Evolutionary conservation across 2,329 filamentous ascomycete genomes (phyloP).

Genomic region (Nothomitra cinnamomea): DNA sequence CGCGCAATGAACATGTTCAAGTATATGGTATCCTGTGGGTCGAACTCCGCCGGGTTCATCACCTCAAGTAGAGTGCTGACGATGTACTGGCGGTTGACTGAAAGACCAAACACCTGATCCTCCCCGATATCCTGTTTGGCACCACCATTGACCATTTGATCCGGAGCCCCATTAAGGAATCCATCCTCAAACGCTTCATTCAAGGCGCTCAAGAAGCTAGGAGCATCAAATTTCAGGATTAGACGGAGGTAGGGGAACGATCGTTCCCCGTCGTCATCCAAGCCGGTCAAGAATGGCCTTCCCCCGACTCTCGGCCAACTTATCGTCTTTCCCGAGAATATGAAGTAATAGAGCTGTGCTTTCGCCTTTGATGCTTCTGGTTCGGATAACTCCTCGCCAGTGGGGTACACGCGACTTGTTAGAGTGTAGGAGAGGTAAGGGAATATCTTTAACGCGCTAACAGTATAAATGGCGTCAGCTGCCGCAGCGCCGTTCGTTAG

Average conservation of each 20-base stretch:
- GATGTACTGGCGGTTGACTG: conserved; percentile 80
- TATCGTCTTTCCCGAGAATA: conserved; percentile 72
- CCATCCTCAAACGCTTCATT: conserved; percentile 96
- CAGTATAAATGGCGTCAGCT: conserved; percentile 42
- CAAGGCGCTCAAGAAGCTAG: conserved; percentile 83
- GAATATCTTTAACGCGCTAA: conserved; percentile 78
- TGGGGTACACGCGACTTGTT: conserved; percentile 83
- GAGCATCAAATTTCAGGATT: conserved; percentile 73
- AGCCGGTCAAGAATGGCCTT: conserved; percentile 42
- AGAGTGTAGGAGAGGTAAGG: conserved; percentile 85
- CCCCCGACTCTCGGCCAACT: conserved; percentile 53
- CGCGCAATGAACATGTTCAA: conserved; percentile 97
- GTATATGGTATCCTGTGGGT: conserved; percentile 71
- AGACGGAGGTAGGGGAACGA: conserved; percentile 74
- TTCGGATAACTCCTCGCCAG: conserved; percentile 57
- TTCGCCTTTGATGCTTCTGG: conserved; percentile 61
- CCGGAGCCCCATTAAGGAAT: conserved; percentile 69
- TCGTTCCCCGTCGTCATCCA: conserved; percentile 40
- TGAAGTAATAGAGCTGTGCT: conserved; percentile 75
- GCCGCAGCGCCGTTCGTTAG: conserved; percentile 36
- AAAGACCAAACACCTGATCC: conserved; percentile 42
- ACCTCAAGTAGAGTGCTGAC: conserved; percentile 81
- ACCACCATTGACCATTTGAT: conserved; percentile 40
- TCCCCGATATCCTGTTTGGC: conserved; percentile 35
- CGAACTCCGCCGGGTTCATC: conserved; percentile 65